phyloP scores from a whole-genome alignment of 192 early-diverging fungal genomes.

The Mortierella claussenii region DNA sequence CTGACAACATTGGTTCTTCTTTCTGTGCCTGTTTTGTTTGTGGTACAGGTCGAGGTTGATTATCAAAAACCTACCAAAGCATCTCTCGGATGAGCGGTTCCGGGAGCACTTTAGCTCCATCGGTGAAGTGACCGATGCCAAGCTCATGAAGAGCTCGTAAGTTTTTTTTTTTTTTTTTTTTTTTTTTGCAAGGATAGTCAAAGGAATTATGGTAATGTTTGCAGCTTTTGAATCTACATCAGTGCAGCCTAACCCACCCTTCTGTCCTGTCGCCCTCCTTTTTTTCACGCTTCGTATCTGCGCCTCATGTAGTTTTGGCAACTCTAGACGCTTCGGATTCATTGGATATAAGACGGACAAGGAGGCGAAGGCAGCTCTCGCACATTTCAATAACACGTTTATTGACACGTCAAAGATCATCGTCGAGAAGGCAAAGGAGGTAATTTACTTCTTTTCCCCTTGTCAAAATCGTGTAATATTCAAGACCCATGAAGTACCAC shows the following conservation, averaged over 20 bases:
- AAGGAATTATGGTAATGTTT: no score
- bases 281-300: no score
- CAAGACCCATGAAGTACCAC: no score
- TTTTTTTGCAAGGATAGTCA: no score
- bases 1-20: not conserved
- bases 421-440: conserved; percentile 89
- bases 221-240: no score
- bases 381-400: conserved; percentile 91
- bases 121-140: conserved; percentile 92
- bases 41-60: conserved; percentile 75
- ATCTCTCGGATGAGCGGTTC: conserved; percentile 85
- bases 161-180: no score
- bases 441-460: conserved; percentile 37
- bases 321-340: conserved; percentile 90
- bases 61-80: conserved; percentile 97
- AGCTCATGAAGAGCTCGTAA: conserved; percentile 85
- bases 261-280: no score
- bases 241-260: no score
- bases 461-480: no score
- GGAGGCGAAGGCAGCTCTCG: conserved; percentile 82
- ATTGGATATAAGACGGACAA: conserved; percentile 91
- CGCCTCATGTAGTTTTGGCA: conserved; percentile 66
- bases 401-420: conserved; percentile 91
- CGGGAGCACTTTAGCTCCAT: conserved; percentile 85
- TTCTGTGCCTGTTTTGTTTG: not conserved